Base-by-base conservation (phyloP, 257 asterid genomes). In the Ballota nigra region DNA sequence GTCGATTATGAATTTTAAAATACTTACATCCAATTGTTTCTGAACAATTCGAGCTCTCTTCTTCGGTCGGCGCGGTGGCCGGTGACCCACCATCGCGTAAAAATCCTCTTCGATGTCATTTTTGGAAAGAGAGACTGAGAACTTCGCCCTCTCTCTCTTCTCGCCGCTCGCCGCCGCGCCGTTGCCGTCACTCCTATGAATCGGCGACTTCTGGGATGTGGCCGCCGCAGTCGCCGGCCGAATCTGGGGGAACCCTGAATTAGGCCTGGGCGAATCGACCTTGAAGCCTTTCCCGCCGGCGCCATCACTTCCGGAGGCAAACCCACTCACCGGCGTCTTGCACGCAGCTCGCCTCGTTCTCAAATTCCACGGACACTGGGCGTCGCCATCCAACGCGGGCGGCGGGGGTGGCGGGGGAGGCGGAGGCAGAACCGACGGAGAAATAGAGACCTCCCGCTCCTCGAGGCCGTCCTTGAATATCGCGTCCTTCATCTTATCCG, bases 61-160 rank as follows among this genome's bases (percentile, higher is more conserved):
- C 73, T 87, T 92, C 8, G 98, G 98, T 51, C 97, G 74, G 73
- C 98, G 92, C 68, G 86, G 88, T 59, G 96, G 96, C 80, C 94
- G 69, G 68, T 83, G 92, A 5, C 90, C 89, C 8, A 87, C 83
- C 47, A 85, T 79, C 0, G 43, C 79, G 67, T 85, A 59, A 80
- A 91, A 91, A 85, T 94, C 99, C 55, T 91, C 95, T 51, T 89
- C 97, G 75, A 94, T 91, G 15, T 89, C 97, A 65, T 78, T 62
- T 26, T 83, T 85, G 0, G 91, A 68, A n/a, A 94, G 90, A 3
- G 92, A 3, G 0, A 86, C 89, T 13, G 97, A 81, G 43, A 89
- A 91, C 64, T 86, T 94, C 8, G 75, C 71, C 82, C 92, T 76
- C 70, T 86, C 89, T 76, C 52, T 78, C 78, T 80, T 81, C 80